Base-by-base conservation (phyloP, 768 basidiomycete genomes). In the Rhodotorula toruloides region DNA sequence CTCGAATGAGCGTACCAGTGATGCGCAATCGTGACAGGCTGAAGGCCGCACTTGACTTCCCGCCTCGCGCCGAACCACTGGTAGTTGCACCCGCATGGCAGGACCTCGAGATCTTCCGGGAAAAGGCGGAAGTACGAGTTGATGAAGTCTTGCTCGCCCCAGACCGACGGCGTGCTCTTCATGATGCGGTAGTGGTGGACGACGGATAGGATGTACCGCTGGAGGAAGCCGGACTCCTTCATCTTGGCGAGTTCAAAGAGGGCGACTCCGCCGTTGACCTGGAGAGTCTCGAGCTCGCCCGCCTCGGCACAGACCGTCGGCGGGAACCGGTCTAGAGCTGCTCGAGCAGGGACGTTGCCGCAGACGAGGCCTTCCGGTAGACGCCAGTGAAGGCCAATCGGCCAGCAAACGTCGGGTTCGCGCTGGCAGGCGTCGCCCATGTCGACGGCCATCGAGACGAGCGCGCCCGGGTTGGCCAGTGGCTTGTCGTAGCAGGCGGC, bases 141-240 rank as follows among this genome's bases (percentile, higher is more conserved):
- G 62, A 72, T 57, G 50, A 67, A 72, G 62, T 72, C 70, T 42
- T 72, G 70, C 54, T 72, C 70, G 32, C 70, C 70, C 63, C 61
- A 72, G 0, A 31, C 32, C 32, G 70, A 66, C 16, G 36, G 47
- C 29, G 22, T 29, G 36, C 46, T 43, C 36, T 46, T 48, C 32
- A 58, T 48, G 34, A 61, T 25, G 31, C 66, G 58, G 39, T 47
- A 72, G 43, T 67, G 63, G 36, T 64, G 66, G 27, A 67, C 63
- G 53, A 68, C 53, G 32, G 70, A 65, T 54, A 68, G 65, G 36
- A 65, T 61, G 36, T 67, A 72, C 25, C 63, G 66, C n/a, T 62
- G 50, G 36, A 67, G 29, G 55, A 72, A 72, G 9, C 67, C 63
- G 50, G 32, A 19, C 39, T 63, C 62, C 29, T 59, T 40, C 65